A percentile compares a stretch with the other conserved stretches of the same genome.
phyloP scores from a whole-genome alignment of 805 yeast genomes.

The Isabelozyma rhagii region DNA sequence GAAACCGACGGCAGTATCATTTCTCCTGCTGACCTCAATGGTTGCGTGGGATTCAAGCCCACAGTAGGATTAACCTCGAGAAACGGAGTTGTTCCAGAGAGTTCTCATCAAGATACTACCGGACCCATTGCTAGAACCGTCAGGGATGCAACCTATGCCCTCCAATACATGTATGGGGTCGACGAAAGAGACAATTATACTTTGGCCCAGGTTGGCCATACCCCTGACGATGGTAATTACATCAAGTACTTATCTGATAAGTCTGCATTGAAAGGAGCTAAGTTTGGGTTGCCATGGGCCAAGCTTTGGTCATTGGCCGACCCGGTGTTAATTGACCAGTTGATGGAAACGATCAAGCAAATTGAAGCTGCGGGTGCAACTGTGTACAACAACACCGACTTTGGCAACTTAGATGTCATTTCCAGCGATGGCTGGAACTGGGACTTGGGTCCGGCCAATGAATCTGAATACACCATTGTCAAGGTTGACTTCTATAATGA shows the following conservation, averaged over 20 bases:
- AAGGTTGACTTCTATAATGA: conserved; percentile 24
- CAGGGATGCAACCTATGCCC: conserved; percentile 21
- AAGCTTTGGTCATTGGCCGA: conserved; percentile 13
- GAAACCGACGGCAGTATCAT: conserved; percentile 26
- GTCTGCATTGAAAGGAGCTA: conserved; percentile 22
- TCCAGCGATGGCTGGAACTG: conserved; percentile 26
- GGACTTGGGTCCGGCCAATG: conserved; percentile 20
- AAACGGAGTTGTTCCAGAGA: conserved; percentile 23
- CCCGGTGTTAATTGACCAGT: conserved; percentile 11
- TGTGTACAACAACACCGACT: conserved; percentile 22
- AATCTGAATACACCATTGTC: conserved; percentile 25
- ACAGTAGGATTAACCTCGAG: conserved; percentile 25
- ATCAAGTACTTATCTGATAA: conserved; percentile 17
- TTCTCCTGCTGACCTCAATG: conserved; percentile 22
- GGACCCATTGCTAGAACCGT: conserved; percentile 25
- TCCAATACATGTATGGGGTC: conserved; percentile 23
- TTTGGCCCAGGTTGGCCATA: conserved; percentile 18
- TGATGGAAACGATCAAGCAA: conserved; percentile 11
- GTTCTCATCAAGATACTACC: conserved; percentile 22
- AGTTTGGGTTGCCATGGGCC: conserved; percentile 26
- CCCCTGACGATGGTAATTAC: conserved; percentile 24
- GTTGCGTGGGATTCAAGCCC: conserved; percentile 22
- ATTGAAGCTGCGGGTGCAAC: conserved; percentile 22
- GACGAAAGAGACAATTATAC: conserved; percentile 15
- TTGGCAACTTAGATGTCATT: conserved; percentile 18